Percentiles rank a stretch among this genome's conserved stretches.
Evolutionary conservation across 1,284 basidiomycete species (phyloP).

Genomic region (Anthracocystis panici-leucophaei): DNA sequence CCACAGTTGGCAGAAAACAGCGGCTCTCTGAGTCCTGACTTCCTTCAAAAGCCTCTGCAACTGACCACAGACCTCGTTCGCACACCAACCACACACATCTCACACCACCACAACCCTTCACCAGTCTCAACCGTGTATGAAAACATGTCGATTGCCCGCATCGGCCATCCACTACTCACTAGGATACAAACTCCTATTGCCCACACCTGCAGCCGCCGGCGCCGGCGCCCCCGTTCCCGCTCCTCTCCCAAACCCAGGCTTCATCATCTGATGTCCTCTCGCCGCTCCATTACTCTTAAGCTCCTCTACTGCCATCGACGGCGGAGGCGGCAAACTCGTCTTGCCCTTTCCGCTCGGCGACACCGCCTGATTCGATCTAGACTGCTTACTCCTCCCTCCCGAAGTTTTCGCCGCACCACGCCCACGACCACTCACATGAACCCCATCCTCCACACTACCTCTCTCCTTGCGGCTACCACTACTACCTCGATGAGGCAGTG

Average conservation of each 20-base stretch:
- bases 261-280: constrained; percentile 1
- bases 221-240: constrained; percentile 6
- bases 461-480: constrained; percentile 34
- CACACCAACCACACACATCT: no score
- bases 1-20: no score
- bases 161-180: constrained; percentile 5
- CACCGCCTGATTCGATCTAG: constrained; percentile 16
- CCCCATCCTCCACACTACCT: constrained; percentile 21
- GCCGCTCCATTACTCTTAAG: constrained; percentile 7
- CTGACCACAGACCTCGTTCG: no score
- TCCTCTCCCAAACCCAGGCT: constrained; percentile 1
- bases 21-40: no score
- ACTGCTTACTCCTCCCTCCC: constrained; percentile 28
- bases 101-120: background rate
- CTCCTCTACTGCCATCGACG: constrained; percentile 25
- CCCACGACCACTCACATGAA: constrained; percentile 24
- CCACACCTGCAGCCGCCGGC: constrained; percentile 25
- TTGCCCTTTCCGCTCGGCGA: constrained; percentile 20
- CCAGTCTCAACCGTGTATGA: no score
- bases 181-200: constrained; percentile 33
- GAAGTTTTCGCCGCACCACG: constrained; percentile 26
- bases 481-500: constrained; percentile 38
- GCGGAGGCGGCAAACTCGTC: constrained; percentile 38
- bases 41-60: no score
- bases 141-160: background rate